These are phyloP conservation scores for Colletotrichum chrysophilum DNA, from an alignment of 2,329 filamentous ascomycete species.

Conservation along the genomic window DNA sequence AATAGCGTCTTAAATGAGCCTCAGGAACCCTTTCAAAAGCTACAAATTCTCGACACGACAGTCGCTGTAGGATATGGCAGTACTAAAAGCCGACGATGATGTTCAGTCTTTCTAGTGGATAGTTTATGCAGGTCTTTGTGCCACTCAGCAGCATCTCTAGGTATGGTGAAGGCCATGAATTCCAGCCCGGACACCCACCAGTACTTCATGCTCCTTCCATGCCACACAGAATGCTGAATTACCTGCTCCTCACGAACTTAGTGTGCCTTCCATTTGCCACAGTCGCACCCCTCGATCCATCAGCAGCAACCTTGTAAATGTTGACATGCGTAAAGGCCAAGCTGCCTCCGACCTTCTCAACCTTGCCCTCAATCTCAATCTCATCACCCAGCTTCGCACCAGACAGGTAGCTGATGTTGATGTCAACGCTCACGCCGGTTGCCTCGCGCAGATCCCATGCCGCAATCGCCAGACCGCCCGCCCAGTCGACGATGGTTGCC, in stretches of 20 bases:
- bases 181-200: too few species aligned
- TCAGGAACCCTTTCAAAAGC: too few species aligned
- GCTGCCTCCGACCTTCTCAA: constrained; percentile 70
- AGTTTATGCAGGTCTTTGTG: too few species aligned
- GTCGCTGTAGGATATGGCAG: too few species aligned
- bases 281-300: constrained; percentile 9
- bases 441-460: constrained; percentile 64
- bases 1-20: too few species aligned
- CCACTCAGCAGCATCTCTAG: too few species aligned
- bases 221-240: too few species aligned
- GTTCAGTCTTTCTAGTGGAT: too few species aligned
- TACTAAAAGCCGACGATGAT: too few species aligned
- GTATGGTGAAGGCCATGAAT: too few species aligned
- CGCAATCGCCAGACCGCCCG: constrained; percentile 74
- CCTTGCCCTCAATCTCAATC: constrained; percentile 70
- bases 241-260: constrained; percentile 21
- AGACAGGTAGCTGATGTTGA: constrained; percentile 74
- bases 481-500: constrained; percentile 75
- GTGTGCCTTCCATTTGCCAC: constrained; percentile 22
- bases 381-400: constrained; percentile 68
- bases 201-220: too few species aligned
- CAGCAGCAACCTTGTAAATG: constrained; percentile 20
- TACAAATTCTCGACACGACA: too few species aligned
- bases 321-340: constrained; percentile 59
- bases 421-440: constrained; percentile 76